Evolutionary conservation across 192 early-diverging fungal species (phyloP).

Genomic region (Allomyces macrogynus): DNA sequence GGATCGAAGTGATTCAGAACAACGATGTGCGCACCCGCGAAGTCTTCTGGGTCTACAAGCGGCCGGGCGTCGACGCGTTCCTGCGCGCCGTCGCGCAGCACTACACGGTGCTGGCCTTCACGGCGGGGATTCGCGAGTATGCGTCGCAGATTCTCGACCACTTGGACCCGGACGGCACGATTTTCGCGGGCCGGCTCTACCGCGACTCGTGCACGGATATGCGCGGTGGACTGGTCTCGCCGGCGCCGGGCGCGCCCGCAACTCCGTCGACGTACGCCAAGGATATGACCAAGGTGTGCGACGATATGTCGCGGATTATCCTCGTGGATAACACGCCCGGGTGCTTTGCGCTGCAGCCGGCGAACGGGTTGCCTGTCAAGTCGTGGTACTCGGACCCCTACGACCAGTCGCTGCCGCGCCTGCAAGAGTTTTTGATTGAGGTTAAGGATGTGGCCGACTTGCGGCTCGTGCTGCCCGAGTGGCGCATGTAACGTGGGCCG

Average conservation of each 20-base stretch:
- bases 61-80: neutral
- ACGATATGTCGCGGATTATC: neutral
- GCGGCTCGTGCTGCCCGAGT: neutral
- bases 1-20: neutral
- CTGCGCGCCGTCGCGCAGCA: neutral
- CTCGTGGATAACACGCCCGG: neutral
- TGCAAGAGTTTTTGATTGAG: neutral
- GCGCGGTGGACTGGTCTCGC: neutral
- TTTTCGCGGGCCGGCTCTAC: neutral
- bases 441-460: neutral
- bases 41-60: neutral
- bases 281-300: neutral
- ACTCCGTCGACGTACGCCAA: neutral
- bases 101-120: neutral
- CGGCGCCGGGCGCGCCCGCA: no score
- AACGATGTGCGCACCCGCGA: neutral
- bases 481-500: neutral
- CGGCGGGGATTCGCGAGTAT: neutral
- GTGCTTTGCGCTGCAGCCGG: neutral
- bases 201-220: neutral
- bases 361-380: neutral
- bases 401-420: neutral
- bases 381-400: neutral
- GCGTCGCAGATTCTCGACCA: conserved; percentile 1
- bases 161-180: neutral